Evolutionary conservation across 108 stramenopile species (phyloP), one percentile per base, ranked within the genome.

Genomic region (Discostella stelligeroides): DNA sequence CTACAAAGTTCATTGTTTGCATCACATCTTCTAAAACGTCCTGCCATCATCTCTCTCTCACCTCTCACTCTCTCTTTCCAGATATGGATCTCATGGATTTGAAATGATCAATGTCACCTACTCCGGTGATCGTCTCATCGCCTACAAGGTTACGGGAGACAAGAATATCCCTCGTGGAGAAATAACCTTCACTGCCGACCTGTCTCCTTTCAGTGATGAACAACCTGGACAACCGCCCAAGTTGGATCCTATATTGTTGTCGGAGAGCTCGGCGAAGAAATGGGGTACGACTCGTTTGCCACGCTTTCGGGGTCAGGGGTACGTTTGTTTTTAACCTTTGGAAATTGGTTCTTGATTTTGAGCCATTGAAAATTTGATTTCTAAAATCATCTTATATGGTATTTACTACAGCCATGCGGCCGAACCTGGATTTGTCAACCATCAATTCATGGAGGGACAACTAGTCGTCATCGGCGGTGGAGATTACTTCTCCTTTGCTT

Each of bases 71-170:
- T 54, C 10, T 45, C 25, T 25, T 25, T 53, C 1, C 60, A 89
- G 88, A 46, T 92, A 87, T 61, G 90, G 90, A 20, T 72, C 74
- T 24, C 85, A 87, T 62, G 90, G 87, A 43, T 84, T 84, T 65
- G 79, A 75, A 75, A 71, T 79, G 77, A 79, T 79, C 64, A 79
- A 79, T 75, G 81, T 92, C 45, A 92, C 92, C 43, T 92, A 92
- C 68, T 45, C 63, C 17, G 92, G 89, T 37, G 92, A 92, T 63
- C 70, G 73, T 20, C 70, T 92, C 21, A 76, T 92, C 39, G 92
- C 92, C 21, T 86, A 79, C 67, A 92, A 92, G 63, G 87, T 90
- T 7, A 92, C 89, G 6, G 92, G 92, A 1, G 92, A 92, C 50
- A 72, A 76, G 37, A 92, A 87, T 72, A 83, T 90, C 15, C 89